These are phyloP conservation scores for Breynia disticha DNA, from an alignment of 441 rosid genomes.

Conservation along the genomic window DNA sequence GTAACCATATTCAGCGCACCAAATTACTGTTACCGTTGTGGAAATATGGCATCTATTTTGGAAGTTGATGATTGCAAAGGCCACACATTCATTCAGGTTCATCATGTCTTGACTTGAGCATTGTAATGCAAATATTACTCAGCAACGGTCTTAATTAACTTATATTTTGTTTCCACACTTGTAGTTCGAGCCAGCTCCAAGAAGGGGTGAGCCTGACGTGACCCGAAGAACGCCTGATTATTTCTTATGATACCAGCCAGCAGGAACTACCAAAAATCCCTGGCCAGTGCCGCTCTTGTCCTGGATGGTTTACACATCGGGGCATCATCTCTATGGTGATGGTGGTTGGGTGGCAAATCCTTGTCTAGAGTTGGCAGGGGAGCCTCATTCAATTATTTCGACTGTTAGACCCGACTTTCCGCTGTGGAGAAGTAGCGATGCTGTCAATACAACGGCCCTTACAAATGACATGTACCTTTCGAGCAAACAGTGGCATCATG, in stretches of 20 bases:
- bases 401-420: conserved; percentile 16
- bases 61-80: conserved; percentile 92
- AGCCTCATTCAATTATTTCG: conserved; percentile 14
- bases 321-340: conserved; percentile 12
- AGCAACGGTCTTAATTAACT: background rate
- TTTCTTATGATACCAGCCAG: conserved; percentile 48
- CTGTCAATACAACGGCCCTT: conserved; percentile 9
- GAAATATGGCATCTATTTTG: conserved; percentile 92
- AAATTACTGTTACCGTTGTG: conserved; percentile 87
- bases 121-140: no score
- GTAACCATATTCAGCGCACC: conserved; percentile 95
- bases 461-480: no score
- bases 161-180: conserved; percentile 8
- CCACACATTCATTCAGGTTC: conserved; percentile 88
- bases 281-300: conserved; percentile 13
- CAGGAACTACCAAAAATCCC: conserved; percentile 9
- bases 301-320: conserved; percentile 16
- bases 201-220: conserved; percentile 94
- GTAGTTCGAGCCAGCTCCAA: conserved; percentile 96
- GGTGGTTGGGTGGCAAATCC: conserved; percentile 14
- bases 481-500: no score
- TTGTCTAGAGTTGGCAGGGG: conserved; percentile 15
- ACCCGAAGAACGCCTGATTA: conserved; percentile 93
- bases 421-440: conserved; percentile 16
- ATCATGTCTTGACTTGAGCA: background rate